phyloP scores from a whole-genome alignment of 2,329 filamentous ascomycete genomes.

The Didymella arachidicola region DNA sequence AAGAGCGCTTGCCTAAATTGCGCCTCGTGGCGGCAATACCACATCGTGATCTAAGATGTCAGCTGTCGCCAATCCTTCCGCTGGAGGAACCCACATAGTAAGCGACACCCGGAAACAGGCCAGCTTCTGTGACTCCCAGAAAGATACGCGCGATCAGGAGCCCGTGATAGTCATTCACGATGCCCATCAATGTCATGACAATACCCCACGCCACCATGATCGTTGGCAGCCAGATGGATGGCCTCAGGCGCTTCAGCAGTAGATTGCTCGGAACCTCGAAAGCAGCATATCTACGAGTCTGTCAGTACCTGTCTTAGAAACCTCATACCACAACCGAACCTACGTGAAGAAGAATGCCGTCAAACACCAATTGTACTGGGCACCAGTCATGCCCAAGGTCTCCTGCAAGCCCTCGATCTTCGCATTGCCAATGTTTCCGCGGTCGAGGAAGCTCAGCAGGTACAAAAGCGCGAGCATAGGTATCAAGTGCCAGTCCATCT shows the following conservation, averaged over 20 bases:
- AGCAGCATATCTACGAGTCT: slow-evolving; percentile 36
- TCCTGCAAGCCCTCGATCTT: slow-evolving; percentile 46
- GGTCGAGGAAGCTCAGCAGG: slow-evolving; percentile 47
- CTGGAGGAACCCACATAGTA: not conserved
- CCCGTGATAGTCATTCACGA: slow-evolving; percentile 56
- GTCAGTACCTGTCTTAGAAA: not conserved
- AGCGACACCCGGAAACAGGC: slow-evolving; percentile 37
- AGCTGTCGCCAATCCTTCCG: not conserved
- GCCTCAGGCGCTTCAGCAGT: slow-evolving; percentile 65
- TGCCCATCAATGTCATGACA: slow-evolving; percentile 60
- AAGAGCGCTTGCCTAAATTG: slow-evolving; percentile 67
- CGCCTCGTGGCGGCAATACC: slow-evolving; percentile 68
- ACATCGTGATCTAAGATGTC: slow-evolving; percentile 62
- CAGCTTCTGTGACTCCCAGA: slow-evolving; percentile 51
- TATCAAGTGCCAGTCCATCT: slow-evolving; percentile 52
- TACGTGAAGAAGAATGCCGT: slow-evolving; percentile 70
- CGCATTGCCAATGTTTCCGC: slow-evolving; percentile 55
- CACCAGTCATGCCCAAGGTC: slow-evolving; percentile 52
- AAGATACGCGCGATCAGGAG: slow-evolving; percentile 57
- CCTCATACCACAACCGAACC: not conserved
- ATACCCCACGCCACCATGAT: slow-evolving; percentile 62
- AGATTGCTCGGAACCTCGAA: slow-evolving; percentile 66
- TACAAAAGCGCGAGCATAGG: slow-evolving; percentile 52
- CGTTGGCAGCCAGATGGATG: slow-evolving; percentile 51
- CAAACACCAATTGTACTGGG: slow-evolving; percentile 70